A percentile compares a stretch with the other conserved stretches of the same genome.
phyloP scores from a whole-genome alignment of 106 monocot genomes.

The Allium sativum region DNA sequence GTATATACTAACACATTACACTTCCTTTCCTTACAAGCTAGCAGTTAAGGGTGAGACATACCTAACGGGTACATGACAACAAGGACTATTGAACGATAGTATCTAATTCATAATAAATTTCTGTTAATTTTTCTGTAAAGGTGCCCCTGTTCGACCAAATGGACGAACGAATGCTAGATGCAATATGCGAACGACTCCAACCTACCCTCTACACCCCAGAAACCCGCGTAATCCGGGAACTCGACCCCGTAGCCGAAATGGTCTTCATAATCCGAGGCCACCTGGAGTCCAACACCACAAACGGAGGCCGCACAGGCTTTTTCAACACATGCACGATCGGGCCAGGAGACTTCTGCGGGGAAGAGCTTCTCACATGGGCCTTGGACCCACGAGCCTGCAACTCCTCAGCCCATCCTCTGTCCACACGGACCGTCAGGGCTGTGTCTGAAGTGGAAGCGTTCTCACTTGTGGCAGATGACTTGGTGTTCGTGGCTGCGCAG shows the following conservation, averaged over 20 bases:
- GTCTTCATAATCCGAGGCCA: constrained; percentile 77
- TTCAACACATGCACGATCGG: constrained; percentile 62
- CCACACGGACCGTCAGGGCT: constrained; percentile 65
- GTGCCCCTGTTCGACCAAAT: constrained; percentile 86
- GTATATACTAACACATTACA: no score
- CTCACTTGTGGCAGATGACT: constrained; percentile 56
- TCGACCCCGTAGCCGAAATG: constrained; percentile 67
- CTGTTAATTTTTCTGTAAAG: background rate
- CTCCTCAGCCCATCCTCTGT: constrained; percentile 32
- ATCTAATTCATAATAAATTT: background rate
- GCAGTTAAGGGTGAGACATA: constrained; percentile 49
- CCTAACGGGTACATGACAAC: constrained; percentile 24
- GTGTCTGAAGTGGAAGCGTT: constrained; percentile 76
- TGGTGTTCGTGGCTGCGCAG: constrained; percentile 66
- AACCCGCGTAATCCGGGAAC: constrained; percentile 55
- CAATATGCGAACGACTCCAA: constrained; percentile 67
- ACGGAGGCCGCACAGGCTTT: constrained; percentile 70
- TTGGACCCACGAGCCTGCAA: constrained; percentile 43
- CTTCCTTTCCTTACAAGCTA: no score
- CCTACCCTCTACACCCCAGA: constrained; percentile 60
- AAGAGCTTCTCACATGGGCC: constrained; percentile 84
- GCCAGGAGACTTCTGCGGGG: constrained; percentile 82
- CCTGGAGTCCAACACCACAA: constrained; percentile 69
- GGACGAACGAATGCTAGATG: constrained; percentile 82
- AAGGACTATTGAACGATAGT: constrained; percentile 36